Base-by-base conservation (phyloP, 164 flowering plant genomes). In the Berberis vulgaris region DNA sequence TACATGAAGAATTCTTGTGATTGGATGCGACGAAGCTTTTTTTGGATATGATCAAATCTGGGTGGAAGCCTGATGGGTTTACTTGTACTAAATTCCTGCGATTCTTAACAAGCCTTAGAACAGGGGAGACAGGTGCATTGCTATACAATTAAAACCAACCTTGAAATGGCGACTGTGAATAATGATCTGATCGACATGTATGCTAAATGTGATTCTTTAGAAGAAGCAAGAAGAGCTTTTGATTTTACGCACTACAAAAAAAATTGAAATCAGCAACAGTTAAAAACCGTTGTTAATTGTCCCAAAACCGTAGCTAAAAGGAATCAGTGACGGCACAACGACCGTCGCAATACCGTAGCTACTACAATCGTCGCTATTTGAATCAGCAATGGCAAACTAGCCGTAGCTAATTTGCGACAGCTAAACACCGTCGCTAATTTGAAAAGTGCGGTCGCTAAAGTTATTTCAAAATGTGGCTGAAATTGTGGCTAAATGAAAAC, bases 61-160 rank as follows among this genome's bases (percentile, higher is more conserved):
- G 83, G 43, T 78, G 76, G 83, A 71, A 70, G 57, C 80, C 82
- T 1, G 96, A 86, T 77, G 84, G 74, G 62, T 86, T 69, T 82
- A 83, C 84, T 58, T 86, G 91, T 75, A 76, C 91, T 3, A 84
- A 82, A 78, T 60, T 86, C 91, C 0, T 83, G 91, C 74, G 91
- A 86, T 64, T 82, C 96, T 57, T 72, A 81, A 61, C 76, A 68
- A 67, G 85, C 74, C n/a, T 69, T 83, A 39, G 67, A 65, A 57
- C 83, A 72, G 49, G 96, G 96, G 3, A 80, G 71, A 65, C 85
- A 82, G 65, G 82, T 84, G 54, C 96, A 88, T 69, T 78, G 79
- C 63, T 88, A 78, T 56, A 67, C 79, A 39, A 64, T 88, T 66
- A 86, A 83, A 78, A 66, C 77, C 49, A 81, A 83, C 60, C 75